phyloP scores from a whole-genome alignment of 768 basidiomycete genomes.

The Russula earlei region DNA sequence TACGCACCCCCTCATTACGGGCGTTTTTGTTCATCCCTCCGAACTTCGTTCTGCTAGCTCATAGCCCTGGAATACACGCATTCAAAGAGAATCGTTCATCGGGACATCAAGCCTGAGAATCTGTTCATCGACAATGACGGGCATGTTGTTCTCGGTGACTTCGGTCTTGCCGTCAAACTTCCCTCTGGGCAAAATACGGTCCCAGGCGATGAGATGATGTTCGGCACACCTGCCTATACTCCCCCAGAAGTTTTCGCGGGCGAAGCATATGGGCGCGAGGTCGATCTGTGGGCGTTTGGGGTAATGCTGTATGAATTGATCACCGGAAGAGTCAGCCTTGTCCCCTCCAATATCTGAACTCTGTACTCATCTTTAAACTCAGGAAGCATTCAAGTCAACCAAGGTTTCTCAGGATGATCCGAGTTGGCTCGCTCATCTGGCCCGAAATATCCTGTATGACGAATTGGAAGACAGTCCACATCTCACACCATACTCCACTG shows the following conservation, averaged over 20 bases:
- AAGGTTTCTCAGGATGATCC: conserved; percentile 4
- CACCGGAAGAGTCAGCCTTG: conserved; percentile 4
- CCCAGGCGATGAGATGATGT: conserved; percentile 6
- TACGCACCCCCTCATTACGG: background rate
- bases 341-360: background rate
- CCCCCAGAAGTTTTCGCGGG: conserved; percentile 11
- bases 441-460: conserved; percentile 3
- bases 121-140: conserved; percentile 14
- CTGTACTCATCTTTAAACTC: background rate
- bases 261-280: conserved; percentile 9
- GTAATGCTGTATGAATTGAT: conserved; percentile 16
- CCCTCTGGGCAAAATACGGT: background rate
- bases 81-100: conserved; percentile 9
- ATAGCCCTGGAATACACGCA: conserved; percentile 10
- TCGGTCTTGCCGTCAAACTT: conserved; percentile 11
- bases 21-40: background rate
- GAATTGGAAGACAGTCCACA: background rate
- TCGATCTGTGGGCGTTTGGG: conserved; percentile 16
- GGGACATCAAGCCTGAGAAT: conserved; percentile 16
- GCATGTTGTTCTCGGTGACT: conserved; percentile 16
- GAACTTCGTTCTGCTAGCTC: background rate
- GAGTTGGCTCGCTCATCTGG: conserved; percentile 7
- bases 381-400: conserved; percentile 15
- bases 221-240: conserved; percentile 16
- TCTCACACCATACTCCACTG: conserved; percentile 2